A percentile compares a stretch with the other conserved stretches of the same genome.
Conservation (phyloP, 495 filamentous ascomycete genomes). For the Bathelium albidoporum region DNA sequence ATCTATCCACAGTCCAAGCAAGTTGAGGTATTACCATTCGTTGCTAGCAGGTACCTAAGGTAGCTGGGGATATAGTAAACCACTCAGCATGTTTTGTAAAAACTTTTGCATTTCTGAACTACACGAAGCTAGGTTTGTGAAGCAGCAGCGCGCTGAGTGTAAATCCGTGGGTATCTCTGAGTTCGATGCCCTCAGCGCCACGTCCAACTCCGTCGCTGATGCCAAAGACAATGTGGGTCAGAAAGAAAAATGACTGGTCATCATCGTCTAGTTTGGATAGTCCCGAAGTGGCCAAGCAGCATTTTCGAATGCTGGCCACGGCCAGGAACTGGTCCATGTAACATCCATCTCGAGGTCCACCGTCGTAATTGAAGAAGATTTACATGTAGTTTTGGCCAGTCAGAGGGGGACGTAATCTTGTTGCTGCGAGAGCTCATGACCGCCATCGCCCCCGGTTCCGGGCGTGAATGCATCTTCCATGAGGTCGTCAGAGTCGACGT, state of each 20-base stretch:
- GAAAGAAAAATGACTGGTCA: background rate
- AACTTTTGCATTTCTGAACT: background rate
- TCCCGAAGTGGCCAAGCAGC: too few species aligned
- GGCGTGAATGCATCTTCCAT: conserved; percentile 53
- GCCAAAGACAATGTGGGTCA: background rate
- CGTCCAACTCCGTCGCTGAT: background rate
- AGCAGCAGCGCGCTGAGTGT: background rate
- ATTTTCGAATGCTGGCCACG: background rate
- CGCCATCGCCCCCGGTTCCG: conserved; percentile 32
- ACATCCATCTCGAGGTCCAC: background rate
- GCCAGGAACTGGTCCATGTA: background rate
- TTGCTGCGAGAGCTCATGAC: conserved; percentile 48
- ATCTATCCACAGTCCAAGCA: too few species aligned
- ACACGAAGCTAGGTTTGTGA: background rate
- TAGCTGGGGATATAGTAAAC: too few species aligned
- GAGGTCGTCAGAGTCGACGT: conserved; percentile 80
- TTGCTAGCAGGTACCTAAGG: too few species aligned
- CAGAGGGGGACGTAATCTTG: conserved; percentile 59
- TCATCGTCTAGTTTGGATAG: background rate
- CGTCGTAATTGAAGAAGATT: background rate
- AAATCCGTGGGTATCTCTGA: background rate
- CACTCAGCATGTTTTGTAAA: too few species aligned
- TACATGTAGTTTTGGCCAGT: conserved; percentile 4
- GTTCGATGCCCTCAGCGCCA: background rate
- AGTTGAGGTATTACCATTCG: too few species aligned